A percentile compares a stretch with the other conserved stretches of the same genome.
phyloP scores from a whole-genome alignment of 2,329 filamentous ascomycete species.

The Pestalotiopsis sp. region DNA sequence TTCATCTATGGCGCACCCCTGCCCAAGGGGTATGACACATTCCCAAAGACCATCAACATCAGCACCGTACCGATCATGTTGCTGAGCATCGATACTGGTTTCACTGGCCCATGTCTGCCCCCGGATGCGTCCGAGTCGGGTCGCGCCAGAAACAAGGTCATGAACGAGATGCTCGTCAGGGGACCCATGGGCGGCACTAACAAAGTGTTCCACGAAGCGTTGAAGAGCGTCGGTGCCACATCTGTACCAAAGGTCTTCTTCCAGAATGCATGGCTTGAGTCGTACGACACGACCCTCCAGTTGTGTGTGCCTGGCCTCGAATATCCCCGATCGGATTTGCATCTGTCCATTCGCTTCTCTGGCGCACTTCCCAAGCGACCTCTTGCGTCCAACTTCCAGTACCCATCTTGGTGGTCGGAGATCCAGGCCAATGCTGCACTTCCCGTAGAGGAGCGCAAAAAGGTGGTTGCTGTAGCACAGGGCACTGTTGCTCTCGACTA shows the following conservation, averaged over 20 bases:
- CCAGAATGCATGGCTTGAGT: slow-evolving; percentile 10
- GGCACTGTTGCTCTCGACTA: slow-evolving; percentile 46
- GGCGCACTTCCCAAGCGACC: slow-evolving; percentile 42
- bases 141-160: slow-evolving; percentile 25
- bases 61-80: slow-evolving; percentile 32
- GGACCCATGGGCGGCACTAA: slow-evolving; percentile 16
- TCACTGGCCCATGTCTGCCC: slow-evolving; percentile 31
- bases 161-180: slow-evolving; percentile 17
- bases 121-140: slow-evolving; percentile 32
- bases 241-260: slow-evolving; percentile 7
- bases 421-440: slow-evolving; percentile 36
- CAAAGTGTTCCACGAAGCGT: neutral
- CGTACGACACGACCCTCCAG: slow-evolving; percentile 36
- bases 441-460: slow-evolving; percentile 28
- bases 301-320: slow-evolving; percentile 42
- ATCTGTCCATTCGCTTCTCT: slow-evolving; percentile 42
- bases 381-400: slow-evolving; percentile 29
- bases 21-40: slow-evolving; percentile 26
- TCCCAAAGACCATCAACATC: slow-evolving; percentile 32
- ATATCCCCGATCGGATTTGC: slow-evolving; percentile 38
- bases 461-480: slow-evolving; percentile 48
- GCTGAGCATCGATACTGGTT: slow-evolving; percentile 33
- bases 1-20: slow-evolving; percentile 25
- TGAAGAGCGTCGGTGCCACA: slow-evolving; percentile 20
- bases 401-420: slow-evolving; percentile 48